Conservation (phyloP, 2,329 filamentous ascomycete genomes). For the Nemania bipapillata region DNA sequence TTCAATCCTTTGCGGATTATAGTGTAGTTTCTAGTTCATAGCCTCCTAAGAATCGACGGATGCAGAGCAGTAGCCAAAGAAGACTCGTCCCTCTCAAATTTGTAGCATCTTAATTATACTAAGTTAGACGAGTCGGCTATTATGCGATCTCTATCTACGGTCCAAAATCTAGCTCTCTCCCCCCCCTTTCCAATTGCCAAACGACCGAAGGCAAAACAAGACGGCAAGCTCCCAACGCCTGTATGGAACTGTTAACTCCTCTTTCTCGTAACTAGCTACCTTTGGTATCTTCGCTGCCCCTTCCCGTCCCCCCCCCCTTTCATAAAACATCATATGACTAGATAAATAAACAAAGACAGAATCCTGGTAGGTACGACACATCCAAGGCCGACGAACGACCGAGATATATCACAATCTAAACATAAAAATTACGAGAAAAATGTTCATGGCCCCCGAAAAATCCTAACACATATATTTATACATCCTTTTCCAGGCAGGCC, state of each 20-base stretch:
- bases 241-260: conserved; percentile 5
- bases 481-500: conserved; percentile 80
- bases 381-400: neutral
- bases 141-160: conserved; percentile 1
- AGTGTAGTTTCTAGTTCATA: conserved; percentile 1
- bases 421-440: neutral
- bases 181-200: neutral
- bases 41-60: neutral
- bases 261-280: conserved; percentile 1
- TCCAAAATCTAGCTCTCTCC: neutral
- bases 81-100: neutral
- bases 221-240: conserved; percentile 22
- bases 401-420: conserved; percentile 22
- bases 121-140: neutral
- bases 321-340: conserved; percentile 14
- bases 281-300: conserved; percentile 32
- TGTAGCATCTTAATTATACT: neutral
- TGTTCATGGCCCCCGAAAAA: conserved; percentile 2
- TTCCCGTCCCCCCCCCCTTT: conserved; percentile 16
- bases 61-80: neutral
- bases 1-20: conserved; percentile 6
- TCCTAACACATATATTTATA: conserved; percentile 78
- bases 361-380: conserved; percentile 20
- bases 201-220: conserved; percentile 9
- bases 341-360: conserved; percentile 19